Evolutionary conservation across 495 filamentous ascomycete genomes (phyloP), one percentile per base, ranked within the genome.

Genomic region (Aspergillus sparsus): DNA sequence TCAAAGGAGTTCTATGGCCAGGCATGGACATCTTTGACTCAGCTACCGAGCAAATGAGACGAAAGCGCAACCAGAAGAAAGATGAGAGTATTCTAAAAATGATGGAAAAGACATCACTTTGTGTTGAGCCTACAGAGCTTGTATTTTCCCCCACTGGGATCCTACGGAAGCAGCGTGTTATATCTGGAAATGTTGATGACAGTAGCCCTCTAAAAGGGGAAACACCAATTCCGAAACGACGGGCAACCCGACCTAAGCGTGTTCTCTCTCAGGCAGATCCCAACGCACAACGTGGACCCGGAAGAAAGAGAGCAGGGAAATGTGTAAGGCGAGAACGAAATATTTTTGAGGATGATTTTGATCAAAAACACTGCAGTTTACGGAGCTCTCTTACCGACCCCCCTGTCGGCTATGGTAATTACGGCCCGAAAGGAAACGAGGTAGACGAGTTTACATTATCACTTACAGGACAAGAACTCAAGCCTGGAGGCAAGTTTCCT

Each of bases 1-100:
- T 97, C 59, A 96, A 96, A 71, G 92, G 92, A 0, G 72, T 89
- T 7, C 69, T 83, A 49, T 95, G 85, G 80, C 89, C 89, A 5
- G 92, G 92, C 8, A 97, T 97, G 92, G 85, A 87, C 54, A 73
- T 93, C 16, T 96, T 95, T 66, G 92, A 97, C 68, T 88, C 91
- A 10, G 92, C 92, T 7, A 90, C 85, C 1, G 79, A 85, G 54
- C 83, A 88, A 49, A 88, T 89, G 78, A 87, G 87, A 66, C 84
- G 89, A 39, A 90, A 84, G 74, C 84, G 92, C 42, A 96, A 96
- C 67, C 92, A 97, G 71, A 89, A 89, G 61, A 97, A 97, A 66
- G 87, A 90, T 56, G 80, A 77, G 11, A 87, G 82, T 7, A 83
- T 90, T 18, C 61, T 96, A 21, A 82, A 80, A 68, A 80, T 82